Base-by-base conservation (phyloP, 192 early-diverging fungal species). In the Neocallimastix lanati region DNA sequence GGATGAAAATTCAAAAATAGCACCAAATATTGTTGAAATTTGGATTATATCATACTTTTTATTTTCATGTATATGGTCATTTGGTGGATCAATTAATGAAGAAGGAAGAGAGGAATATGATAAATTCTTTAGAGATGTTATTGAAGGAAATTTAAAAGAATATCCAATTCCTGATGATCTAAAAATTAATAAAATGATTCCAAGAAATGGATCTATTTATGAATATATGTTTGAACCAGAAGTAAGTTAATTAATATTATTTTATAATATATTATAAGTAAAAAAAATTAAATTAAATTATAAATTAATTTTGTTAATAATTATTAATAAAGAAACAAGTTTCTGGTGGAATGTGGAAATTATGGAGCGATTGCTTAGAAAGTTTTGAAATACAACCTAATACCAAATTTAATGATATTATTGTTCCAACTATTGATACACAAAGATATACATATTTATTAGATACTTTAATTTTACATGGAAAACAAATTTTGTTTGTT, bases 391-490 rank as follows among this genome's bases (percentile, higher is more conserved):
- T 90, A 33, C 83, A 87, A 28, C 67, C 79, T 7, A 85, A 84
- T 36, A 85, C 88, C 2, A 86, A 88, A 28, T 90, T 88, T 81
- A 90, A 88, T 77, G 89, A 90, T 76, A 90, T 90, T 77, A 84
- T 90, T 77, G 87, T 90, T 40, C 85, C 88, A 14, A 90, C 89
- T 21, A 90, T 89, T 67, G 89, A 90, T 77, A 90, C 89, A 14
- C 84, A 87, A 4, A 77, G 89, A 77, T 90, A 90, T 82, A 90
- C 82, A 80, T 90, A 90, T 79, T 78, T 90, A 9, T 86, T 88
- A 84, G 86, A 89, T 80, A 81, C 89, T 16, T 80, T 90, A 78
- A 85, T 90, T n/a, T 81, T 82, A 76, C 87, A 90, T 78, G 80
- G 86, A 29, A 84, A 85, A 58, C 82, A 85, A 28, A 82, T 87